Evolutionary conservation across 306 rosid species (phyloP).

Genomic region (Vicia villosa): DNA sequence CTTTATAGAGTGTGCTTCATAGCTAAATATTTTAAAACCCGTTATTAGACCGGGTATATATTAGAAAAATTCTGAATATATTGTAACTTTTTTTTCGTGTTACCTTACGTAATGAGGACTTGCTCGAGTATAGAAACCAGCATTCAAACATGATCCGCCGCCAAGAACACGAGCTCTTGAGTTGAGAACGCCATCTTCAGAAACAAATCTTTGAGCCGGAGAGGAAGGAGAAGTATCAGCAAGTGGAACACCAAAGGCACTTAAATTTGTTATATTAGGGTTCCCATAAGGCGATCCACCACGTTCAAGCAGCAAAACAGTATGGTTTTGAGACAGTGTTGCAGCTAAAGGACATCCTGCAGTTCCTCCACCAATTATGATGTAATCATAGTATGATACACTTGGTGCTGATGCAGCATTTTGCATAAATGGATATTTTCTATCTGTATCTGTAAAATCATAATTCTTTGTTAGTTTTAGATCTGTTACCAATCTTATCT

Average conservation of each 20-base stretch:
- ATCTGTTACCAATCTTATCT: too few relatives aligned
- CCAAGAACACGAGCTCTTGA: conserved; percentile 75
- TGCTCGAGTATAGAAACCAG: conserved; percentile 79
- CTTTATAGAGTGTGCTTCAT: too few relatives aligned
- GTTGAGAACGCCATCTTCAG: conserved; percentile 79
- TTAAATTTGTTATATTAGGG: conserved; percentile 62
- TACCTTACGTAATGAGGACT: conserved; percentile 44
- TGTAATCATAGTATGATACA: conserved; percentile 68
- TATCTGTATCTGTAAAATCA: conserved; percentile 34
- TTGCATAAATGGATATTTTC: conserved; percentile 56
- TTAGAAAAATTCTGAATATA: too few relatives aligned
- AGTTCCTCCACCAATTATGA: conserved; percentile 76
- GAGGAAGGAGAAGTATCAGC: conserved; percentile 66
- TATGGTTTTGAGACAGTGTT: conserved; percentile 63
- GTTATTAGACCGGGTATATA: too few relatives aligned
- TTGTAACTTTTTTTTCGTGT: neutral
- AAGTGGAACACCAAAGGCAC: conserved; percentile 62
- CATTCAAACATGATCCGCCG: conserved; percentile 70
- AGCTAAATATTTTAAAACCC: too few relatives aligned
- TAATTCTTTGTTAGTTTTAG: neutral
- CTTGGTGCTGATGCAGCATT: conserved; percentile 54
- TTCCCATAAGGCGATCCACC: conserved; percentile 82
- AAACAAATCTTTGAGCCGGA: conserved; percentile 76
- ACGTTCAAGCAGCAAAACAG: conserved; percentile 67
- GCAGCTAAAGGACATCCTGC: conserved; percentile 87